Evolutionary conservation across 495 filamentous ascomycete genomes (phyloP).

Genomic region (Neurospora tetrasperma): DNA sequence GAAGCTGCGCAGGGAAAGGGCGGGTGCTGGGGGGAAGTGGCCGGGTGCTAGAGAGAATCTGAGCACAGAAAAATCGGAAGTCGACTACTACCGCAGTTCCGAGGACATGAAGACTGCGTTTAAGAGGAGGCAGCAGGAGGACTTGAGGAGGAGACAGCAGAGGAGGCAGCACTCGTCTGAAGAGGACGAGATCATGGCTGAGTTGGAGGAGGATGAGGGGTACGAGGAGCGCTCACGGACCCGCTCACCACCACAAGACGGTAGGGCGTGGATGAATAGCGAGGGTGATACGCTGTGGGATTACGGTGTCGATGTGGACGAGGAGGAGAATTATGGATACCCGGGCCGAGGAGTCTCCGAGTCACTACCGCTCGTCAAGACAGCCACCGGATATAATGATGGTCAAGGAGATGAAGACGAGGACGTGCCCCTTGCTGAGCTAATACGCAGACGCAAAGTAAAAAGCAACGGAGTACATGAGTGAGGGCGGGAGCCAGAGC

Average conservation of each 20-base stretch:
- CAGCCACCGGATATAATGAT: neutral
- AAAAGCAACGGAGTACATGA: constrained; percentile 16
- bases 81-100: constrained; percentile 10
- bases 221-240: constrained; percentile 27
- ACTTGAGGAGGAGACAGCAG: constrained; percentile 26
- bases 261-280: constrained; percentile 60
- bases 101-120: constrained; percentile 26
- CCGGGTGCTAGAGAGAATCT: constrained; percentile 12
- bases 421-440: constrained; percentile 65
- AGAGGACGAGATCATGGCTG: constrained; percentile 21
- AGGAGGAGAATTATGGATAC: constrained; percentile 54
- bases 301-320: constrained; percentile 83
- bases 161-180: constrained; percentile 41
- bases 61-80: neutral
- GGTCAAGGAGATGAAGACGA: constrained; percentile 40
- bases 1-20: constrained; percentile 43
- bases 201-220: constrained; percentile 34
- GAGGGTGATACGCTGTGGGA: constrained; percentile 81
- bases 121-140: constrained; percentile 30
- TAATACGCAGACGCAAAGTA: constrained; percentile 44
- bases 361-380: neutral
- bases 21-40: constrained; percentile 21
- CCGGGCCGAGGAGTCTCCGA: neutral
- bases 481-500: neutral
- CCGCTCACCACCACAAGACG: constrained; percentile 17